phyloP scores from a whole-genome alignment of 1,139 yeast genomes.

The Suhomyces maxii region DNA sequence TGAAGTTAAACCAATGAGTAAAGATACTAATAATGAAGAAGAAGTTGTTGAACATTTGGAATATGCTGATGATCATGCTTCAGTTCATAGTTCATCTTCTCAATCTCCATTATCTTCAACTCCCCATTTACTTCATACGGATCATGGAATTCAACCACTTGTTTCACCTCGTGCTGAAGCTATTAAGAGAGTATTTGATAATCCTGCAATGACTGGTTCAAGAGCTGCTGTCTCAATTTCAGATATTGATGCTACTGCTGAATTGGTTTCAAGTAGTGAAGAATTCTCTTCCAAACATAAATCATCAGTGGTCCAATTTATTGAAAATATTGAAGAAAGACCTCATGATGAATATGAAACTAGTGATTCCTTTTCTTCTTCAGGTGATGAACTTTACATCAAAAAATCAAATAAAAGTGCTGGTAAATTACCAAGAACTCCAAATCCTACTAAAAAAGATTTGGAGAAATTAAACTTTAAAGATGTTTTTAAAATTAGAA shows the following conservation, averaged over 20 bases:
- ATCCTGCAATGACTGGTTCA: constrained; percentile 39
- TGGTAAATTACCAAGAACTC: constrained; percentile 27
- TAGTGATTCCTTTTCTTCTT: constrained; percentile 8
- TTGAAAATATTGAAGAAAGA: constrained; percentile 25
- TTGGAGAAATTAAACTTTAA: constrained; percentile 27
- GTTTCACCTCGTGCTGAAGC: constrained; percentile 42
- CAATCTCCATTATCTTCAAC: constrained; percentile 3
- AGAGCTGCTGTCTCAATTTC: constrained; percentile 12
- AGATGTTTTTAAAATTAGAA: constrained; percentile 30
- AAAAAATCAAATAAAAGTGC: constrained; percentile 10
- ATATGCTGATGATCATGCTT: constrained; percentile 1
- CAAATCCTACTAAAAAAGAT: constrained; percentile 26
- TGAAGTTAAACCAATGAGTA: constrained; percentile 5
- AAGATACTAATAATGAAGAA: constrained; percentile 3
- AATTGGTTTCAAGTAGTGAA: constrained; percentile 12
- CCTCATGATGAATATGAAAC: constrained; percentile 13
- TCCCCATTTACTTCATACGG: constrained; percentile 1
- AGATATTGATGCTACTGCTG: constrained; percentile 14
- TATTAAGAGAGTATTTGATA: constrained; percentile 47
- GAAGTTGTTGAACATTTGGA: constrained; percentile 16
- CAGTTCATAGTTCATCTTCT: neutral
- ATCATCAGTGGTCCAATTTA: constrained; percentile 21
- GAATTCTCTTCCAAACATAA: constrained; percentile 10
- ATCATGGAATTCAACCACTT: constrained; percentile 10
- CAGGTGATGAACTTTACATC: constrained; percentile 11